Evolutionary conservation across 441 rosid species (phyloP).

Genomic region (Mallotus japonicus): DNA sequence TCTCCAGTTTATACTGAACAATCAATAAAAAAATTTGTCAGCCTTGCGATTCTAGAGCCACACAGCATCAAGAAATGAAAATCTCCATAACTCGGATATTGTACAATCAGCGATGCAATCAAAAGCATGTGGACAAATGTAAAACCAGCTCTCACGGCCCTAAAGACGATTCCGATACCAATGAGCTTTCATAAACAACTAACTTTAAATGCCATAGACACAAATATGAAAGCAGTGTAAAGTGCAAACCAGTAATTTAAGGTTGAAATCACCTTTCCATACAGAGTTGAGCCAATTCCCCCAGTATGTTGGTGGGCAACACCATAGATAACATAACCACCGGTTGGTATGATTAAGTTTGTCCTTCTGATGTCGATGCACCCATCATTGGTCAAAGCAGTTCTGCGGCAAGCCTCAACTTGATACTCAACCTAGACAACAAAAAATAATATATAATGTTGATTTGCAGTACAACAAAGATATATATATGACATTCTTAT

Average conservation of each 20-base stretch:
- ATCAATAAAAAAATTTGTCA: neutral
- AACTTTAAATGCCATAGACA: neutral
- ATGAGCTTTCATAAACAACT: neutral
- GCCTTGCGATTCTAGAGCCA: neutral
- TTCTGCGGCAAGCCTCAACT: slow-evolving; percentile 44
- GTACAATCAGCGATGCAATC: neutral
- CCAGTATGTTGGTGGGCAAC: slow-evolving; percentile 81
- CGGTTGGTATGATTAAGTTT: slow-evolving; percentile 55
- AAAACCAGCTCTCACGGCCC: too few species aligned
- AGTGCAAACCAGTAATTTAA: neutral
- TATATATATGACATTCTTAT: neutral
- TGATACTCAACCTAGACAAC: slow-evolving; percentile 59
- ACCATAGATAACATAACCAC: slow-evolving; percentile 73
- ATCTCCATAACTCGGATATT: neutral
- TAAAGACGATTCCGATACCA: too few species aligned
- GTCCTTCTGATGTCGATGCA: slow-evolving; percentile 52
- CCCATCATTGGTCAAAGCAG: slow-evolving; percentile 17
- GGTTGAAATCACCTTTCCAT: slow-evolving; percentile 53
- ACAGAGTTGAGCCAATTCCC: slow-evolving; percentile 62
- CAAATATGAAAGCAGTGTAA: neutral
- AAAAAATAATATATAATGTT: neutral
- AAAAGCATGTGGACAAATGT: neutral
- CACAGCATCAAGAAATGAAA: neutral
- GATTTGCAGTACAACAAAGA: neutral
- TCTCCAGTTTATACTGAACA: neutral